Percentiles rank a stretch among this genome's conserved stretches.
Evolutionary conservation across 495 filamentous ascomycete species (phyloP).

Genomic region (Xeromyces bisporus): DNA sequence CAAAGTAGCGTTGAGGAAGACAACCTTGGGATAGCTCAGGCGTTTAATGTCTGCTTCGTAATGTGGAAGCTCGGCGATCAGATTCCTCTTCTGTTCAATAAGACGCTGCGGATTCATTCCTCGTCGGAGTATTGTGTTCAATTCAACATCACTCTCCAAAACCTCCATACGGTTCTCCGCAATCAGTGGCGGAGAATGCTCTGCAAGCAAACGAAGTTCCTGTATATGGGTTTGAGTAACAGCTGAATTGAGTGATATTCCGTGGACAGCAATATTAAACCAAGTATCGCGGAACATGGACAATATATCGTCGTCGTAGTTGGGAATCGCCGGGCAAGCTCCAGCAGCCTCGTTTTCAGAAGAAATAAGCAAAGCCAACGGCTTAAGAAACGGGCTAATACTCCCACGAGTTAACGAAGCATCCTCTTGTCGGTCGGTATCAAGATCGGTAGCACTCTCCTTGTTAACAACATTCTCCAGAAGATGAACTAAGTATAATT

Average conservation of each 20-base stretch:
- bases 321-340: slow-evolving; percentile 4
- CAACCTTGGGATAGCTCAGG: slow-evolving; percentile 68
- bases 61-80: slow-evolving; percentile 53
- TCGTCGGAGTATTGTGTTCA: slow-evolving; percentile 77
- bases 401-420: slow-evolving; percentile 64
- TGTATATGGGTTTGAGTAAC: slow-evolving; percentile 48
- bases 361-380: slow-evolving; percentile 61
- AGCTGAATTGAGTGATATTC: slow-evolving; percentile 57
- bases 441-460: slow-evolving; percentile 47
- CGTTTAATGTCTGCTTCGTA: slow-evolving; percentile 60
- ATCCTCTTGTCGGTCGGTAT: slow-evolving; percentile 51
- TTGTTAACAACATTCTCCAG: slow-evolving; percentile 80
- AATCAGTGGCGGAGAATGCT: slow-evolving; percentile 69
- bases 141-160: slow-evolving; percentile 84
- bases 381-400: slow-evolving; percentile 67
- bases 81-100: slow-evolving; percentile 58
- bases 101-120: slow-evolving; percentile 62
- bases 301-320: slow-evolving; percentile 46
- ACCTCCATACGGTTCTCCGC: slow-evolving; percentile 71
- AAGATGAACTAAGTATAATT: slow-evolving; percentile 64
- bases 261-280: slow-evolving; percentile 93
- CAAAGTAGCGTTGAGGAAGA: slow-evolving; percentile 77
- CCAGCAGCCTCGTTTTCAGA: slow-evolving; percentile 28
- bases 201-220: slow-evolving; percentile 66
- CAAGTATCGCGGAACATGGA: slow-evolving; percentile 76